These are phyloP conservation scores for Begonia masoniana DNA, from an alignment of 306 rosid genomes.

Conservation along the genomic window DNA sequence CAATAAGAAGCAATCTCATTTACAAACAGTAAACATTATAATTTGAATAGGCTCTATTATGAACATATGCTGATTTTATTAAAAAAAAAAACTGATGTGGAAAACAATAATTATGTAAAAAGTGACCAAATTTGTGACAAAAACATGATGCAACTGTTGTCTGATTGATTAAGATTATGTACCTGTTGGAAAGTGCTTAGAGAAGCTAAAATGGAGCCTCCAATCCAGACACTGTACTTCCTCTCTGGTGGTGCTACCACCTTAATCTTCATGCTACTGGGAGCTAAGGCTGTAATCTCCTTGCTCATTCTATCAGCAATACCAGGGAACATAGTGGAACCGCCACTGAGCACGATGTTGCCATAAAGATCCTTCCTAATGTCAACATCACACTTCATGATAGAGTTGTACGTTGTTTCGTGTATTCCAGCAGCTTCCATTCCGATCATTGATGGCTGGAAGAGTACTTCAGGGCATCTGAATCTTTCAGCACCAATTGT, in stretches of 20 bases:
- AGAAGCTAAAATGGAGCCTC: conserved; percentile 95
- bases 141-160: neutral
- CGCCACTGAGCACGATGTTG: conserved; percentile 88
- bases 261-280: conserved; percentile 94
- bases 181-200: conserved; percentile 99
- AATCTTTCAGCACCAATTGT: conserved; percentile 86
- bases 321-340: conserved; percentile 94
- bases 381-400: conserved; percentile 95
- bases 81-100: too few relatives aligned
- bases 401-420: conserved; percentile 91
- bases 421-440: conserved; percentile 95
- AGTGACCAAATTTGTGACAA: too few relatives aligned
- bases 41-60: too few relatives aligned
- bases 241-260: conserved; percentile 97
- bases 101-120: too few relatives aligned
- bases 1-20: neutral
- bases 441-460: conserved; percentile 97
- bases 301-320: conserved; percentile 98
- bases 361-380: conserved; percentile 94
- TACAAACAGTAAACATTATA: too few relatives aligned
- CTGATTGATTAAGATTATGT: neutral
- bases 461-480: conserved; percentile 96
- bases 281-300: conserved; percentile 92
- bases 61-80: too few relatives aligned
- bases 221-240: conserved; percentile 97